A percentile compares a stretch with the other conserved stretches of the same genome.
These are phyloP conservation scores for Xerocomus potaroensis DNA, from an alignment of 768 basidiomycete genomes.

Conservation along the genomic window DNA sequence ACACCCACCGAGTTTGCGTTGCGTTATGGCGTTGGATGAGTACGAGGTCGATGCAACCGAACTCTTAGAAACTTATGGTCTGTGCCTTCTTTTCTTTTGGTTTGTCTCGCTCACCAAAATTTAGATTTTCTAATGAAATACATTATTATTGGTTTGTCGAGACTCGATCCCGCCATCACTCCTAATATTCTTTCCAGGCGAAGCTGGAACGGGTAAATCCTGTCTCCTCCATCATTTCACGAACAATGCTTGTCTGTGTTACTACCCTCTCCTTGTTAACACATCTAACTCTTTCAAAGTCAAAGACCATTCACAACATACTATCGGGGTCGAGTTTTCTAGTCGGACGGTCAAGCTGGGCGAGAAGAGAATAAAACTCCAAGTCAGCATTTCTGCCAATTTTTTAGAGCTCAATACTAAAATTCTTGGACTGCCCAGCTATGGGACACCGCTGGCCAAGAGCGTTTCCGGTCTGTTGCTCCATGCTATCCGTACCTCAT, in stretches of 20 bases:
- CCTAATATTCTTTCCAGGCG: conserved; percentile 49
- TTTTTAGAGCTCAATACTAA: conserved; percentile 5
- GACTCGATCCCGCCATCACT: conserved; percentile 4
- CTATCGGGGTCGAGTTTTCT: conserved; percentile 98
- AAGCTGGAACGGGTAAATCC: conserved; percentile 96
- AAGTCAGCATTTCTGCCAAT: conserved; percentile 49
- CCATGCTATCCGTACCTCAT: conserved; percentile 1
- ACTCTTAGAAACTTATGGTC: conserved; percentile 91
- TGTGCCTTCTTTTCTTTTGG: conserved; percentile 12
- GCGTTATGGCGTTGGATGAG: conserved; percentile 50
- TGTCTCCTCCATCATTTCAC: conserved; percentile 96
- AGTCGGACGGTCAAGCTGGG: conserved; percentile 90
- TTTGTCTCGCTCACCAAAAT: conserved; percentile 12
- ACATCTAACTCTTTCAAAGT: conserved; percentile 45
- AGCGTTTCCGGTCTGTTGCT: conserved; percentile 71
- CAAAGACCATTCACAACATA: conserved; percentile 95
- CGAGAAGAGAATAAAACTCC: conserved; percentile 92
- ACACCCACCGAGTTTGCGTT: conserved; percentile 22
- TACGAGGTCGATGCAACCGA: conserved; percentile 85
- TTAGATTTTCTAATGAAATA: conserved; percentile 98
- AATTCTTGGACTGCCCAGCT: conserved; percentile 45
- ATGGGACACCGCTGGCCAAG: conserved; percentile 98
- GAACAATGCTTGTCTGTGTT: conserved; percentile 85
- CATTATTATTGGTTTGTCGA: conserved; percentile 80
- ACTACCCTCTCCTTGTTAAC: conserved; percentile 1